Conservation (phyloP, 2,329 filamentous ascomycete genomes). For the Microcyclospora tardicrescens region DNA sequence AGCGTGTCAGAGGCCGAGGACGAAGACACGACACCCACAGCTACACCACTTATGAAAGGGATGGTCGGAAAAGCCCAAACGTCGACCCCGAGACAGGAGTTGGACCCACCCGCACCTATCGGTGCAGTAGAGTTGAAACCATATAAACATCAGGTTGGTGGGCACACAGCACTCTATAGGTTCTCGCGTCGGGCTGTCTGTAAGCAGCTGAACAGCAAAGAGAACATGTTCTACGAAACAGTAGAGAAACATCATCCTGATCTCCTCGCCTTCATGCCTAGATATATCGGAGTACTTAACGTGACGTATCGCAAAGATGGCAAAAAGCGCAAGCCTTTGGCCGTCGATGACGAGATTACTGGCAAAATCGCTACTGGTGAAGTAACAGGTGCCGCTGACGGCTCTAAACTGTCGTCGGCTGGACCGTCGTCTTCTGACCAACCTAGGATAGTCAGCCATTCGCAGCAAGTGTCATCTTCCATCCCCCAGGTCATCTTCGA, state of each 20-base stretch:
- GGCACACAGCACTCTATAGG: constrained; percentile 89
- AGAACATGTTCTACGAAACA: constrained; percentile 97
- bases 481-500: constrained; percentile 87
- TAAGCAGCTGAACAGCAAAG: constrained; percentile 94
- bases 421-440: constrained; percentile 15
- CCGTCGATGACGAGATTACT: neutral
- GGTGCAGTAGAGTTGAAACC: constrained; percentile 93
- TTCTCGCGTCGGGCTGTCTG: constrained; percentile 92
- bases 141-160: constrained; percentile 93
- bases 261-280: constrained; percentile 78
- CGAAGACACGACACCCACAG: constrained; percentile 35
- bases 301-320: constrained; percentile 85
- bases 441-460: constrained; percentile 55
- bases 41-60: constrained; percentile 25
- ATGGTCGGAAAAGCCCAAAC: constrained; percentile 17
- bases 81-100: neutral
- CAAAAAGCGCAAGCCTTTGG: constrained; percentile 28
- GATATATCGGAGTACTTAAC: constrained; percentile 94
- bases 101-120: constrained; percentile 45
- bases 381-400: neutral
- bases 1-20: constrained; percentile 40
- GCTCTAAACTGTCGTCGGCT: neutral
- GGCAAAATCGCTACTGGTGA: too few relatives aligned
- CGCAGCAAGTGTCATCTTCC: constrained; percentile 58
- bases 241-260: constrained; percentile 86